Base-by-base conservation (phyloP, 139 green algal species). In the Volvox africanus region DNA sequence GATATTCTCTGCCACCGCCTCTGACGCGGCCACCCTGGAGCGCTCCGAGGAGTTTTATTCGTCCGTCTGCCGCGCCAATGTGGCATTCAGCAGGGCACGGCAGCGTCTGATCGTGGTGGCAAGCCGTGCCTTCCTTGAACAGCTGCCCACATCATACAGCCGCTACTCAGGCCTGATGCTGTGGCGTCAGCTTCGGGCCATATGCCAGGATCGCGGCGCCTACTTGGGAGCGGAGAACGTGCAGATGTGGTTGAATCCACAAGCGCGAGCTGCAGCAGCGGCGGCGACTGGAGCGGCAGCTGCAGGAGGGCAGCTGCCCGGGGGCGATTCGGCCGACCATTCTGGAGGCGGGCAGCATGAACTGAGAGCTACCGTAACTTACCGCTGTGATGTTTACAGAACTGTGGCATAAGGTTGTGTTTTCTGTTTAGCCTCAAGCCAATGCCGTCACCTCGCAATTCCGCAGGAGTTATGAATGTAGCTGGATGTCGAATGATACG, bases 11-110 rank as follows among this genome's bases (percentile, higher is more conserved):
- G 88, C 88, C 67, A 92, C 88, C 21, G 80, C 65, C 30, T 83
- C 65, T n/a, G 44, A 76, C 79, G 0, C 44, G 30, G 61, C 88
- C 16, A 55, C 67, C 24, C n/a, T 92, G 65, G 80, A 79, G 20
- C 67, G 37, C 0, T 30, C 32, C 21, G 21, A 50, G 19, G 68
- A 78, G 22, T 92, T 92, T 32, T 92, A 92, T 69, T n/a, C 80
- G 33, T 77, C 37, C 21, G 24, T 88, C 24, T 21, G 17, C 30
- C 88, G 88, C 44, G 80, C 79, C 80, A 88, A 88, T 32, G 88
- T 92, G 44, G 88, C 88, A 18, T 87, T 92, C 79, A 88, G 79
- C 65, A 79, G 88, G n/a, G 30, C 80, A 5, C 88, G 80, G 18
- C 19, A 1, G 6, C 88, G 88, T 2, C 80, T 92, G 13, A 32